A percentile compares a stretch with the other conserved stretches of the same genome.
These are phyloP conservation scores for Zygotorulaspora mrakii DNA, from an alignment of 1,139 yeast species.

Conservation along the genomic window DNA sequence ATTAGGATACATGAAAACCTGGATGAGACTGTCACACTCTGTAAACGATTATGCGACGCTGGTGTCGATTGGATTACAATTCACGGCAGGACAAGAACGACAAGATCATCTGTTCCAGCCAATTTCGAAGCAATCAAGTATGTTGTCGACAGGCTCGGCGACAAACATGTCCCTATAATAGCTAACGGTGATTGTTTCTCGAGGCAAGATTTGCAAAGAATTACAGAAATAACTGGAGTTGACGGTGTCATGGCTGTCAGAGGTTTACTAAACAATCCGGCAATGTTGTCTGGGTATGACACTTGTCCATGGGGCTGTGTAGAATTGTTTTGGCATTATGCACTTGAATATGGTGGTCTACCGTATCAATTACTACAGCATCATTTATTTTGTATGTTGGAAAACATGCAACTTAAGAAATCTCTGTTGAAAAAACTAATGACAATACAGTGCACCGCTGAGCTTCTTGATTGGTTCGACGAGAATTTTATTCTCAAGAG, in stretches of 20 bases:
- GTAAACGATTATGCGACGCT: constrained; percentile 67
- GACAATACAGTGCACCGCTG: constrained; percentile 52
- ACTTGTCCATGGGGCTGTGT: constrained; percentile 88
- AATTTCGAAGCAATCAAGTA: constrained; percentile 74
- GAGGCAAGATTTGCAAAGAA: constrained; percentile 56
- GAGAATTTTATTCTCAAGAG: constrained; percentile 59
- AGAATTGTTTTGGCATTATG: constrained; percentile 76
- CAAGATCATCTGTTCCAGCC: constrained; percentile 80
- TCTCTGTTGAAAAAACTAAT: constrained; percentile 61
- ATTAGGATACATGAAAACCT: constrained; percentile 80
- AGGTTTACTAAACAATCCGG: constrained; percentile 83
- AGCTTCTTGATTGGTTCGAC: constrained; percentile 82
- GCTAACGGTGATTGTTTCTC: constrained; percentile 94
- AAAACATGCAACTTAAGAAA: constrained; percentile 51
- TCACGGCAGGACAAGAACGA: constrained; percentile 85
- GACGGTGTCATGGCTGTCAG: constrained; percentile 97
- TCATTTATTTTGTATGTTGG: constrained; percentile 82
- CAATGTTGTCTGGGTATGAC: constrained; percentile 68
- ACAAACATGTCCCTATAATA: constrained; percentile 71
- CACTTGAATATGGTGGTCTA: constrained; percentile 68
- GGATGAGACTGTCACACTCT: constrained; percentile 68
- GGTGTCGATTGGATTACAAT: constrained; percentile 94
- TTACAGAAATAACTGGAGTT: constrained; percentile 64
- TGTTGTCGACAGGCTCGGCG: constrained; percentile 46
- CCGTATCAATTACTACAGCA: constrained; percentile 84